Conservation (phyloP, 2,329 filamentous ascomycete species). For the Graphilbum sp. region DNA sequence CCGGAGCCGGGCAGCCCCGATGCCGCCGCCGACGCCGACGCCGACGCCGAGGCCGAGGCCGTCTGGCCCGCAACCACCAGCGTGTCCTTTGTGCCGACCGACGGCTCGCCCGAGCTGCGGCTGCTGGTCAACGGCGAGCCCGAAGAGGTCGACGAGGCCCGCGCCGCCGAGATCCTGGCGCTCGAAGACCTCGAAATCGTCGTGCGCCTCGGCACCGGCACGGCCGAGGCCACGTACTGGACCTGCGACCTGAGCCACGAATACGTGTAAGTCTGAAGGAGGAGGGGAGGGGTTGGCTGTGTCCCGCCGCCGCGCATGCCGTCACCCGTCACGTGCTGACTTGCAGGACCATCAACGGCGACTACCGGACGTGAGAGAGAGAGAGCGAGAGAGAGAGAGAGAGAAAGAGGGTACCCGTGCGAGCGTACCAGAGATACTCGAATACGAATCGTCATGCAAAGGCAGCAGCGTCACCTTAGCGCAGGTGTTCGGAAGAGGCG, state of each 20-base stretch:
- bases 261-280: slow-evolving; percentile 44
- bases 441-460: too few relatives aligned
- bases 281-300: neutral
- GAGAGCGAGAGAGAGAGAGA: neutral
- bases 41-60: neutral
- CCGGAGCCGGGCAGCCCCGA: slow-evolving; percentile 39
- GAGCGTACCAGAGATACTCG: too few relatives aligned
- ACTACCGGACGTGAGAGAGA: slow-evolving; percentile 41
- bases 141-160: slow-evolving; percentile 57
- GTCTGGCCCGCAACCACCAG: slow-evolving; percentile 55
- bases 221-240: slow-evolving; percentile 58
- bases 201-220: slow-evolving; percentile 53
- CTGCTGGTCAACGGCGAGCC: slow-evolving; percentile 67
- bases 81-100: slow-evolving; percentile 63
- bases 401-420: neutral
- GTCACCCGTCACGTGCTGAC: slow-evolving; percentile 2
- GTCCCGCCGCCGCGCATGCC: neutral
- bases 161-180: slow-evolving; percentile 63
- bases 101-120: slow-evolving; percentile 62
- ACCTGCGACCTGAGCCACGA: slow-evolving; percentile 80
- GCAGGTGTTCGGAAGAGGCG: too few relatives aligned
- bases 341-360: slow-evolving; percentile 43
- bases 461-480: too few relatives aligned
- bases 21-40: slow-evolving; percentile 16
- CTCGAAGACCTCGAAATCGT: slow-evolving; percentile 66